Evolutionary conservation across 345 rosid genomes (phyloP), one percentile per base, ranked within the genome.

Genomic region (Mangifera indica): DNA sequence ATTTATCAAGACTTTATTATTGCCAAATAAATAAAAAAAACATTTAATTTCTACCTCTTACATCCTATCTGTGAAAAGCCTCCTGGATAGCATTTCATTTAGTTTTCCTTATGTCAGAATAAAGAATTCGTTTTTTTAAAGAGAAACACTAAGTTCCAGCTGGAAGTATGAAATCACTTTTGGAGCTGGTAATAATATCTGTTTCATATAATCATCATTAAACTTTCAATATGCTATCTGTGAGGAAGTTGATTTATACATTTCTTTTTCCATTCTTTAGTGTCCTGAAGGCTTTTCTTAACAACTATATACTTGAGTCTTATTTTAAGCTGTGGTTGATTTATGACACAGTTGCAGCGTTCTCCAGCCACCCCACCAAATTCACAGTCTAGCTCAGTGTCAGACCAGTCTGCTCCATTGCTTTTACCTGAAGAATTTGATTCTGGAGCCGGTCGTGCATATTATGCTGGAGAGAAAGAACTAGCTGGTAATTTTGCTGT

Each of bases 361-460:
- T 80, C 94, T 74, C 89, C 98, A 48, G 85, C 78, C 74, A 88
- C 98, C 45, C 87, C 97, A 67, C 78, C 82, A 73, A 91, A 89
- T 80, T 92, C 98, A 80, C 84, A 81, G 85, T 86, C 99, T 67
- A 83, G 97, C 83, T 88, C 96, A 76, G 69, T 75, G 69, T 85
- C 92, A 62, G 91, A 92, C 62, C 88, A 82, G 42, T 66, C 93
- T 73, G 74, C 87, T 60, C 71, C 90, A 58, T 72, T 75, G 86
- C 72, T 54, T 81, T 63, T 79, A 57, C 79, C 87, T 42, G 94
- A 89, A 80, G 96, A 86, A 72, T 78, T 84, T 67, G 87, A 89
- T 77, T 86, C 96, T 73, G 87, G 81, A 67, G 75, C 80, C 73
- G 83, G 73, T 78, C 75, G 52, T 69, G 77, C 81, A 63, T 54